phyloP scores from a whole-genome alignment of 331 rosid species.

The Acacia concinna region DNA sequence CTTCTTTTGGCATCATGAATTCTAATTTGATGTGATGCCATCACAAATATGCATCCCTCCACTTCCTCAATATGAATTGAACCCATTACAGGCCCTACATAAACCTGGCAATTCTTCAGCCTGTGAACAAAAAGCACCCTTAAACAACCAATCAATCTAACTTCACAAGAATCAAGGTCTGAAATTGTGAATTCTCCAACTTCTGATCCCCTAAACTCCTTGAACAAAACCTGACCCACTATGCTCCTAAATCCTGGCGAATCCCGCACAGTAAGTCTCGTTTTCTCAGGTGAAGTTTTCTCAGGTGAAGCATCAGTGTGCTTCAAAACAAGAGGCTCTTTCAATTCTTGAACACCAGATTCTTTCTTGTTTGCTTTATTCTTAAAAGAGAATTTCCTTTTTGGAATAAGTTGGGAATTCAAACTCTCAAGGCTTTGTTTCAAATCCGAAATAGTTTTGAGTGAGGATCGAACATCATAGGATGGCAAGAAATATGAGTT shows the following conservation, averaged over 20 bases:
- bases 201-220: constrained; percentile 51
- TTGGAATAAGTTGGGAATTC: constrained; percentile 55
- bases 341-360: constrained; percentile 28
- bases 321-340: constrained; percentile 9
- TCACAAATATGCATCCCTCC: constrained; percentile 57
- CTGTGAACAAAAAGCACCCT: constrained; percentile 73
- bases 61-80: constrained; percentile 71
- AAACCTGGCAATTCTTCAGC: constrained; percentile 62
- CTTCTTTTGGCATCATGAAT: constrained; percentile 63
- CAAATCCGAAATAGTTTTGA: constrained; percentile 60
- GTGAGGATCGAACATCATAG: constrained; percentile 74
- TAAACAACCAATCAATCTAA: constrained; percentile 61
- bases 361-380: constrained; percentile 58
- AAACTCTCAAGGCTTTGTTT: constrained; percentile 52
- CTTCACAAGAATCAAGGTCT: constrained; percentile 82
- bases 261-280: constrained; percentile 34
- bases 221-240: constrained; percentile 49
- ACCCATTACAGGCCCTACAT: constrained; percentile 65
- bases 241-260: constrained; percentile 64
- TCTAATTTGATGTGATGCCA: constrained; percentile 89
- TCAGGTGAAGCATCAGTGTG: background rate
- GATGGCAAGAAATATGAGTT: constrained; percentile 75
- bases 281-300: constrained; percentile 18
- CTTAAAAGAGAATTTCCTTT: constrained; percentile 73
- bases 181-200: constrained; percentile 76